Conservation (phyloP, 2,329 filamentous ascomycete genomes). For the Epichloe scottii region DNA sequence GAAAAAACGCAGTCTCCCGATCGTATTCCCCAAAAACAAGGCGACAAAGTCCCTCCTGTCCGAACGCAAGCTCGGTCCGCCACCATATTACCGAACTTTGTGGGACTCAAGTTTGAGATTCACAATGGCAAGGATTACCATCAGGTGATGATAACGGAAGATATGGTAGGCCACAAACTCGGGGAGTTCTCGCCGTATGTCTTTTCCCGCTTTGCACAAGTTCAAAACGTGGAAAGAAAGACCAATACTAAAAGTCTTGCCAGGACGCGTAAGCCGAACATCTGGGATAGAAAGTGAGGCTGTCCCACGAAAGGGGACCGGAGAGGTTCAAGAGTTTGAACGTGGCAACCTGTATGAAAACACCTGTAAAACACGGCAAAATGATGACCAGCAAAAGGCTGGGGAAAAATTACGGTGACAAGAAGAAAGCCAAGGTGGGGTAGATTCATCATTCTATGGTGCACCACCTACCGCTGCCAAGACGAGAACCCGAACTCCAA, state of each 20-base stretch:
- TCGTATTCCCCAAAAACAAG: conserved; percentile 45
- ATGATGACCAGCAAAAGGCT: background rate
- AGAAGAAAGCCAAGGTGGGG: background rate
- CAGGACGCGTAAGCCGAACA: conserved; percentile 46
- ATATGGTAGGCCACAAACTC: conserved; percentile 93
- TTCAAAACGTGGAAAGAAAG: background rate
- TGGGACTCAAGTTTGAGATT: conserved; percentile 78
- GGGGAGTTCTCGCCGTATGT: conserved; percentile 84
- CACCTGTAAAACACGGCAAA: background rate
- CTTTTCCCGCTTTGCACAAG: background rate
- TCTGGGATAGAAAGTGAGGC: conserved; percentile 32
- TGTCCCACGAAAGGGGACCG: conserved; percentile 7
- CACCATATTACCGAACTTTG: conserved; percentile 85
- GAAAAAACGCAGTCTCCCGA: conserved; percentile 39
- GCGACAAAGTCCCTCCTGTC: conserved; percentile 58
- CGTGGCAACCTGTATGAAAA: background rate
- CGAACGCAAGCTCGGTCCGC: conserved; percentile 77
- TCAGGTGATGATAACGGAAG: conserved; percentile 75
- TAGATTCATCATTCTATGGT: background rate
- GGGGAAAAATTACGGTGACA: background rate
- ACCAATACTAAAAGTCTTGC: background rate
- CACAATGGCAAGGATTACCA: conserved; percentile 85
- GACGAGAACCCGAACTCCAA: background rate
- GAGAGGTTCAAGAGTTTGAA: background rate
- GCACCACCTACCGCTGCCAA: background rate